Base-by-base conservation (phyloP, 129 eudicot species). In the Flaveria bidentis region DNA sequence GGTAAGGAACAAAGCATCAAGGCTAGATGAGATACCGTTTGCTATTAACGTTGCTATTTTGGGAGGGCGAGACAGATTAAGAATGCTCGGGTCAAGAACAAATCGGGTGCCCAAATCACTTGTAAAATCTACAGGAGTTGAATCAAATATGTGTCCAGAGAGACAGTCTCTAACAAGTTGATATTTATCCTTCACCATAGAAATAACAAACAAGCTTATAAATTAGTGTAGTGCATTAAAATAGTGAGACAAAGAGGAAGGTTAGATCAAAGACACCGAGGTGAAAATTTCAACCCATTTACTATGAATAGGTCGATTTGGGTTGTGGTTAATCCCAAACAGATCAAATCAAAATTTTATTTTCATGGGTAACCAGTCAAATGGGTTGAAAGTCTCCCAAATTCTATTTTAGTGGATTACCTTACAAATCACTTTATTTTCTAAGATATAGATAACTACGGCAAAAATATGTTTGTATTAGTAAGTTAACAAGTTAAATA, bases 91-190 rank as follows among this genome's bases (percentile, higher is more conserved):
- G 74, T 91, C 92, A 78, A 91, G 89, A 63, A 78, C 77, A 51
- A 89, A 94, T n/a, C 87, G 88, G 22, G 90, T 89, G 44, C 97
- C 92, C 78, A 87, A 28, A 74, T 94, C 99, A 76, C 97, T 94
- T 41, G 95, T 88, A 46, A 94, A 94, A 84, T 94, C 97, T 17
- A 87, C 87, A 7, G 99, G 99, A 68, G 82, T 20, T 6, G 99
- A 94, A 86, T 94, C 99, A 13, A 86, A 94, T 64, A 91, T 87
- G 82, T 82, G 83, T 36, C 99, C 99, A 62, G 92, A 85, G 78
- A 91, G 83, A 78, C 90, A 94, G 74, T 89, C 96, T 80, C 89
- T 87, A 25, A 94, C 89, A 9, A 87, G 80, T 67, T 47, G 86
- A 73, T 82, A 88, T 33, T 86, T 88, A 67, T 81, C 88, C 98